phyloP scores from a whole-genome alignment of 78 protist genomes.

The Dictyostelium discoideum region DNA sequence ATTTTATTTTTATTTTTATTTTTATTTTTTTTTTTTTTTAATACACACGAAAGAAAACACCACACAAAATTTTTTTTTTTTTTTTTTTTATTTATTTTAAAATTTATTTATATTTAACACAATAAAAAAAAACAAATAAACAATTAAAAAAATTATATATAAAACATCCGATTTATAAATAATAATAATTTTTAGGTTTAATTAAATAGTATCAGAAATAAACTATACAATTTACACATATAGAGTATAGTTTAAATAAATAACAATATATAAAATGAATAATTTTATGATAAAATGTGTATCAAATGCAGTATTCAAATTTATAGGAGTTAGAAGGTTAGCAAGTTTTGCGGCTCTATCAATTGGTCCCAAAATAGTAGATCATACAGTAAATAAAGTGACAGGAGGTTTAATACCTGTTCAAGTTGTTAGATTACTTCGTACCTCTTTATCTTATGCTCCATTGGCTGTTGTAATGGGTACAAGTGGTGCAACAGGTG shows the following conservation, averaged over 20 bases:
- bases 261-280: conserved; percentile 13
- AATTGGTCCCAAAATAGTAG: conserved; percentile 60
- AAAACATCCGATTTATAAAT: no score
- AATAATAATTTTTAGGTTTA: no score
- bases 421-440: conserved; percentile 26
- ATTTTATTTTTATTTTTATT: no score
- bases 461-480: conserved; percentile 69
- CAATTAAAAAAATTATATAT: no score
- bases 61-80: no score
- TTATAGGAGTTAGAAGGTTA: conserved; percentile 53
- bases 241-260: background rate
- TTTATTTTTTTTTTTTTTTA: no score
- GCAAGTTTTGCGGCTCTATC: conserved; percentile 66
- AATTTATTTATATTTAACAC: no score
- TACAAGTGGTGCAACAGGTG: conserved; percentile 34
- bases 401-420: conserved; percentile 57
- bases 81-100: no score
- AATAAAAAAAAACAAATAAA: no score
- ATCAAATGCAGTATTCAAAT: conserved; percentile 40
- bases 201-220: background rate
- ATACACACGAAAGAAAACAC: no score
- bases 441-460: conserved; percentile 74
- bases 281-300: conserved; percentile 55
- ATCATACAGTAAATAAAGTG: conserved; percentile 45
- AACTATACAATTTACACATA: background rate